phyloP scores from a whole-genome alignment of 129 eudicot genomes.

The Artemisia tridentata region DNA sequence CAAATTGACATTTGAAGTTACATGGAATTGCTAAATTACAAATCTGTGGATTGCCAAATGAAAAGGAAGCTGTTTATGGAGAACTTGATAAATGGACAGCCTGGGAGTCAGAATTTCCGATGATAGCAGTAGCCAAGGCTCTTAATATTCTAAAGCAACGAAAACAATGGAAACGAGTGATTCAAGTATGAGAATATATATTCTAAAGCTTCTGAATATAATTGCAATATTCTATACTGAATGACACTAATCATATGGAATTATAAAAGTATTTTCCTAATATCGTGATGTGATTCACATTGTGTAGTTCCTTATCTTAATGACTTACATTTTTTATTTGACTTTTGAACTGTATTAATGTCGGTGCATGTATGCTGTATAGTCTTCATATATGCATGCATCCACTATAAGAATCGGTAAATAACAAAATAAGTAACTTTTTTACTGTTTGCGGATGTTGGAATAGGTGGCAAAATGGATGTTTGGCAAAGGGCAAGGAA shows the following conservation, averaged over 20 bases:
- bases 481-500: conserved; percentile 95
- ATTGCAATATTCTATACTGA: background rate
- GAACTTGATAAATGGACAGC: conserved; percentile 90
- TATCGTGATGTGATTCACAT: background rate
- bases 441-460: conserved; percentile 16
- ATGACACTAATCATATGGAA: background rate
- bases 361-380: background rate
- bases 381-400: background rate
- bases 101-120: conserved; percentile 87
- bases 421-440: background rate
- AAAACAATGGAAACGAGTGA: conserved; percentile 72
- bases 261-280: background rate
- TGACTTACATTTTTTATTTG: no score
- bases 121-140: conserved; percentile 90
- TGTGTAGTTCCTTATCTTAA: background rate
- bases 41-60: conserved; percentile 85
- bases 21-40: conserved; percentile 16
- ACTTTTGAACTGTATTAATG: background rate
- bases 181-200: conserved; percentile 51
- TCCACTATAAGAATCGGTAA: background rate
- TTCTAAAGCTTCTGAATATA: conserved; percentile 5
- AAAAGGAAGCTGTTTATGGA: conserved; percentile 83
- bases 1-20: background rate
- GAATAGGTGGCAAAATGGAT: conserved; percentile 93
- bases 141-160: conserved; percentile 62